These are phyloP conservation scores for Pyrus pyrifolia DNA, from an alignment of 306 rosid genomes.

Conservation along the genomic window DNA sequence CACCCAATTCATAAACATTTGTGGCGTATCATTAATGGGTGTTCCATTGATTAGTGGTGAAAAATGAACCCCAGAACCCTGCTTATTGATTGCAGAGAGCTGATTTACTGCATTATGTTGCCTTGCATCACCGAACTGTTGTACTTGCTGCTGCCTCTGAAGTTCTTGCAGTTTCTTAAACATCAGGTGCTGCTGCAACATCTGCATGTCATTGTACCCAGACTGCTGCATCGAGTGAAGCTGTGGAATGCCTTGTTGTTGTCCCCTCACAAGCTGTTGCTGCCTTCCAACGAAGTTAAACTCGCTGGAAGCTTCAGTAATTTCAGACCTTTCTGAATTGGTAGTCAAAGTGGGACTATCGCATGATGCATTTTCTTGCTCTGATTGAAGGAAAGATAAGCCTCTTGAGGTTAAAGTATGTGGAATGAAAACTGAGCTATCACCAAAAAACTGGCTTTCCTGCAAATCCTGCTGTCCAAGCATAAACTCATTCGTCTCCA, in stretches of 20 bases:
- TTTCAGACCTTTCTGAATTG: slow-evolving; percentile 54
- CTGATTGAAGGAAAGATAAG: slow-evolving; percentile 23
- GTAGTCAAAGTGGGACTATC: slow-evolving; percentile 58
- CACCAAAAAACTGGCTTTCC: slow-evolving; percentile 32
- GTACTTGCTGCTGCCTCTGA: slow-evolving; percentile 53
- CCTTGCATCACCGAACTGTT: slow-evolving; percentile 38
- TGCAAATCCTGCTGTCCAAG: slow-evolving; percentile 28
- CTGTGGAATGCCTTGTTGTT: slow-evolving; percentile 28
- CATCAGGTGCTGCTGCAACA: slow-evolving; percentile 44
- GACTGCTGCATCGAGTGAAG: slow-evolving; percentile 47
- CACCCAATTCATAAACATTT: slow-evolving; percentile 38
- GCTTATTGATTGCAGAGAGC: slow-evolving; percentile 37
- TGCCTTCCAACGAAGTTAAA: slow-evolving; percentile 35
- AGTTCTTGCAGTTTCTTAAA: slow-evolving; percentile 47
- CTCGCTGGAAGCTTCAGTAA: slow-evolving; percentile 49
- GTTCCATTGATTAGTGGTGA: slow-evolving; percentile 43
- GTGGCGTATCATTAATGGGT: slow-evolving; percentile 38
- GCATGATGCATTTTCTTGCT: slow-evolving; percentile 47
- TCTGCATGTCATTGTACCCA: slow-evolving; percentile 42
- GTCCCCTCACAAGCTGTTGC: slow-evolving; percentile 36
- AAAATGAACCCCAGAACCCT: slow-evolving; percentile 33
- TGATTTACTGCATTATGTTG: slow-evolving; percentile 42
- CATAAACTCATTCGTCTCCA: slow-evolving; percentile 37
- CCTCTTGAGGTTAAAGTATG: slow-evolving; percentile 25
- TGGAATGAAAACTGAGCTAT: slow-evolving; percentile 25